A percentile compares a stretch with the other conserved stretches of the same genome.
These are phyloP conservation scores for Lactifluus rugatus DNA, from an alignment of 768 basidiomycete species.

Conservation along the genomic window DNA sequence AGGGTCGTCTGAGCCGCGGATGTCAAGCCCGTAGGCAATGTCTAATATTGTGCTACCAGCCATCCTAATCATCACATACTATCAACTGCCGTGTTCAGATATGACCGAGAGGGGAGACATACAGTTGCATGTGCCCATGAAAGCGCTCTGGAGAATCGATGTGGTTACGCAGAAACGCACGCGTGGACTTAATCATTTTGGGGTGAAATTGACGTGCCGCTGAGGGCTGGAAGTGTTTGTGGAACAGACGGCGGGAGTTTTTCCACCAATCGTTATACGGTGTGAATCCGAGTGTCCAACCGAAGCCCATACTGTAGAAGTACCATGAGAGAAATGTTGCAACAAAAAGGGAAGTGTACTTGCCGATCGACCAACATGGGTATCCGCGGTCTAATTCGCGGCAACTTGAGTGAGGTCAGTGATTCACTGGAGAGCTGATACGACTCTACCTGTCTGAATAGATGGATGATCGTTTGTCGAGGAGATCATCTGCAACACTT, in stretches of 20 bases:
- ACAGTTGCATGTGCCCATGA: slow-evolving; percentile 30
- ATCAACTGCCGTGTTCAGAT: neutral
- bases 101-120: neutral
- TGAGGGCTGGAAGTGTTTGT: slow-evolving; percentile 22
- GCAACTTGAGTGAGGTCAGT: neutral
- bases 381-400: slow-evolving; percentile 12
- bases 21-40: slow-evolving; percentile 18
- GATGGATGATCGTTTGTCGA: slow-evolving; percentile 31
- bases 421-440: neutral
- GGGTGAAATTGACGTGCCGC: slow-evolving; percentile 24
- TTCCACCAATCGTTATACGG: slow-evolving; percentile 30
- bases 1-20: slow-evolving; percentile 12
- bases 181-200: slow-evolving; percentile 25
- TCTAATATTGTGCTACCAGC: slow-evolving; percentile 18
- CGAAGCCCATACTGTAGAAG: slow-evolving; percentile 15
- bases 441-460: slow-evolving; percentile 27
- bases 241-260: slow-evolving; percentile 25
- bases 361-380: slow-evolving; percentile 19
- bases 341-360: neutral
- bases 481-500: slow-evolving; percentile 28
- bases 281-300: slow-evolving; percentile 21
- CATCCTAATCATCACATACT: neutral
- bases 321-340: neutral
- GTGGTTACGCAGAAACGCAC: slow-evolving; percentile 27
- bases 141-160: slow-evolving; percentile 28